Base-by-base conservation (phyloP, 2,329 filamentous ascomycete genomes). In the Colletotrichum coccodes region DNA sequence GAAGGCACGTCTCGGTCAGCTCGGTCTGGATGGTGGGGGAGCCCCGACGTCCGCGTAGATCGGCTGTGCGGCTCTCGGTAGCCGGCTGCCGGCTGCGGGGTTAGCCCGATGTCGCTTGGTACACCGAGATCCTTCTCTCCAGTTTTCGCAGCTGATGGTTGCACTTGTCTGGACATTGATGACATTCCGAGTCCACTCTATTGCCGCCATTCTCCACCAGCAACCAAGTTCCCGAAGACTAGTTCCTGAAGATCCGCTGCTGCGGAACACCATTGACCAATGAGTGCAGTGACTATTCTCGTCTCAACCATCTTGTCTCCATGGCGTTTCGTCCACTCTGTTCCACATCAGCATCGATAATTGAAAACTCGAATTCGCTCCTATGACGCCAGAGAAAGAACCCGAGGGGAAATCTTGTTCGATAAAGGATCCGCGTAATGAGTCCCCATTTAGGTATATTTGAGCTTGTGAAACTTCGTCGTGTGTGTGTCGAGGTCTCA, bases 71-170 rank as follows among this genome's bases (percentile, higher is more conserved):
- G 66, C 62, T 68, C 38, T 68, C 66, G 66, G 65, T 36, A 40
- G 21, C 32, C 65, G 65, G 49, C 16, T 60, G 61, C 61, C 65
- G 65, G 54, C 23, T 60, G 66, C 49, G 66, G 61, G 66, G 61
- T 54, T 44, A 30, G 61, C 66, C 66, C 61, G 66, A 68, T 65
- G 64, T 65, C 66, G 66, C 66, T 50, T 26, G 49, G 34, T 49
- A 54, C 66, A 60, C 66, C 66, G 66, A 68, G 54, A 68, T 64
- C 66, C 66, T 57, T 49, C n/a, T 52, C 60, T 36, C 65, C 60
- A 59, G 53, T 64, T 64, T 63, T 59, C 36, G 16, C 14, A n/a
- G 30, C 23, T 3, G 32, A n/a, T 21, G 32, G 44, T 59, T 60
- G 50, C 30, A 63, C 30, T 60, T 18, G 47, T 58, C 60, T 64